These are phyloP conservation scores for Coemansia sp. DNA, from an alignment of 192 early-diverging fungal genomes.

Conservation along the genomic window DNA sequence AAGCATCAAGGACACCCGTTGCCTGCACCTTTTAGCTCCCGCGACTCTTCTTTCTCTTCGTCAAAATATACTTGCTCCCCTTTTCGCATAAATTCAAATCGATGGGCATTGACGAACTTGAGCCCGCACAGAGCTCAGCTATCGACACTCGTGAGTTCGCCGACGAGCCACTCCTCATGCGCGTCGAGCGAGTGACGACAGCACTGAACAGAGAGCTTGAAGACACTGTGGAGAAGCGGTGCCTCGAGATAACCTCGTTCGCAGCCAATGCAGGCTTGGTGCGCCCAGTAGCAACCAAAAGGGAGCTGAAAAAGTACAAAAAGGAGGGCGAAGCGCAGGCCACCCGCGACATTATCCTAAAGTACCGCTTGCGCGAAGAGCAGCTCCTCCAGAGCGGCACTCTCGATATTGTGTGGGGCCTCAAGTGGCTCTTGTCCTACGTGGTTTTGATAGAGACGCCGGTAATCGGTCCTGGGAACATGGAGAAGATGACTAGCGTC, in stretches of 20 bases:
- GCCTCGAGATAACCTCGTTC: conserved; percentile 25
- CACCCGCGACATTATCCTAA: conserved; percentile 25
- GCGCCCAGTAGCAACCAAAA: conserved; percentile 24
- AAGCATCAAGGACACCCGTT: neutral
- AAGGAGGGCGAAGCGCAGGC: conserved; percentile 12
- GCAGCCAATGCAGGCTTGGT: conserved; percentile 30
- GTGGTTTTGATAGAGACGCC: conserved; percentile 32
- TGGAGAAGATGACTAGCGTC: conserved; percentile 22
- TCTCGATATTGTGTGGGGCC: conserved; percentile 39
- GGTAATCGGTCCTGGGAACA: neutral
- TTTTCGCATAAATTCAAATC: neutral
- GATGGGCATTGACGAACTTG: neutral
- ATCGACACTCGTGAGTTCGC: conserved; percentile 19
- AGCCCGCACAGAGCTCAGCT: neutral
- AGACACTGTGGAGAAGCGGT: conserved; percentile 10
- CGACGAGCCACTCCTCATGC: conserved; percentile 40
- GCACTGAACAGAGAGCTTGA: conserved; percentile 20
- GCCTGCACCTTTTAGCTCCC: neutral
- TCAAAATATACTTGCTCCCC: neutral
- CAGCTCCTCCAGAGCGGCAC: conserved; percentile 26
- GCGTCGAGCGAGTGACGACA: conserved; percentile 35
- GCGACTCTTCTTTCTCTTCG: neutral
- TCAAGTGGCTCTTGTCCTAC: conserved; percentile 44
- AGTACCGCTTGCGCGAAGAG: conserved; percentile 29
- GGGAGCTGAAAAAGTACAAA: conserved; percentile 36